These are phyloP conservation scores for Inga laurina DNA, from an alignment of 306 rosid genomes.

Conservation along the genomic window DNA sequence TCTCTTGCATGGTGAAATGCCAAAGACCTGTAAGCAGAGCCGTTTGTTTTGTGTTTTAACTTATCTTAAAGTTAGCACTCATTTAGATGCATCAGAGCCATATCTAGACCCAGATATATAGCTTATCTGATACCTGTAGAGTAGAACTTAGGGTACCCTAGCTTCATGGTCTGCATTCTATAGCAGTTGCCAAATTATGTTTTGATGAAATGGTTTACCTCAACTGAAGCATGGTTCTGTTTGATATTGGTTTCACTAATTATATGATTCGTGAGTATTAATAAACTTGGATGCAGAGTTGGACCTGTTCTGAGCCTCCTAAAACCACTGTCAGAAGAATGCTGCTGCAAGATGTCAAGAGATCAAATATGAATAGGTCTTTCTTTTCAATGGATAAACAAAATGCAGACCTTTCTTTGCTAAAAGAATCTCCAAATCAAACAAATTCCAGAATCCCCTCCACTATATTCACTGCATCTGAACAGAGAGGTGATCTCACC, in stretches of 20 bases:
- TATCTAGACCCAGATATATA: neutral
- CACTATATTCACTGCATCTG: slow-evolving; percentile 40
- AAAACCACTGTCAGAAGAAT: slow-evolving; percentile 75
- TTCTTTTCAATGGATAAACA: slow-evolving; percentile 40
- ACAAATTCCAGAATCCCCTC: slow-evolving; percentile 41
- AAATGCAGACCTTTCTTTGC: slow-evolving; percentile 34
- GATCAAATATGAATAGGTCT: slow-evolving; percentile 41
- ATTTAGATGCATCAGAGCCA: neutral
- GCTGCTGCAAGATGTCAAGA: slow-evolving; percentile 64
- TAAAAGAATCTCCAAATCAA: slow-evolving; percentile 46
- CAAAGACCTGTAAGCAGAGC: neutral
- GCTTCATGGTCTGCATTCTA: neutral
- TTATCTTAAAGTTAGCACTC: neutral
- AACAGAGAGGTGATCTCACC: slow-evolving; percentile 48
- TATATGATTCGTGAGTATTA: slow-evolving; percentile 24
- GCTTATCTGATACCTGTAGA: neutral
- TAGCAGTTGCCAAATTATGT: neutral
- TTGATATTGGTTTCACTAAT: slow-evolving; percentile 28
- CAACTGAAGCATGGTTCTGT: slow-evolving; percentile 1
- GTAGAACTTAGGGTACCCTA: neutral
- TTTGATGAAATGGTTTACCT: slow-evolving; percentile 1
- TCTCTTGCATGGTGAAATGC: slow-evolving; percentile 15
- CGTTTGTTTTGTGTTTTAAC: neutral
- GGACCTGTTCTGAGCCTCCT: slow-evolving; percentile 81
- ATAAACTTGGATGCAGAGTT: slow-evolving; percentile 57